These are phyloP conservation scores for Blumeria hordei DNA, from an alignment of 2,329 filamentous ascomycete genomes.

Conservation along the genomic window DNA sequence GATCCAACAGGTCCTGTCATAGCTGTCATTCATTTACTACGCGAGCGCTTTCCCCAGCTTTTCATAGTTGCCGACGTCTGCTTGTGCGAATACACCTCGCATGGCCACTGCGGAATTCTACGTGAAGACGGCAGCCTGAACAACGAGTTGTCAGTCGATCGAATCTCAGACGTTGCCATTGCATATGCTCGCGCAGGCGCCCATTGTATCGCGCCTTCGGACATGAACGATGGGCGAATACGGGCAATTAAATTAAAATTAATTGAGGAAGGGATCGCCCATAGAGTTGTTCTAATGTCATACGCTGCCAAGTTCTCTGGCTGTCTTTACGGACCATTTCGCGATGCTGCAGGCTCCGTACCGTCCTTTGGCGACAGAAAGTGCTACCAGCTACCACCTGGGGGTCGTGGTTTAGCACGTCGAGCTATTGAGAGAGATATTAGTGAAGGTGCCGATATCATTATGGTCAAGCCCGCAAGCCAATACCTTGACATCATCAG, in stretches of 20 bases:
- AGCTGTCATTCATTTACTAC: constrained; percentile 58
- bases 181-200: constrained; percentile 90
- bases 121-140: constrained; percentile 81
- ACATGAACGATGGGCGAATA: constrained; percentile 98
- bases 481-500: constrained; percentile 95
- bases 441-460: constrained; percentile 80
- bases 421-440: constrained; percentile 81
- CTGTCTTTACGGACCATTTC: constrained; percentile 89
- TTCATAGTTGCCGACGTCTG: constrained; percentile 89
- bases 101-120: constrained; percentile 92
- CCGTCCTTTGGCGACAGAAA: constrained; percentile 85
- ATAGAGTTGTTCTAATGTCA: constrained; percentile 83
- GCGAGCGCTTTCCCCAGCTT: constrained; percentile 64
- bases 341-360: constrained; percentile 75
- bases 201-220: constrained; percentile 87
- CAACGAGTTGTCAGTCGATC: constrained; percentile 79
- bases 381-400: constrained; percentile 90
- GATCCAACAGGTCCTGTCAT: constrained; percentile 87
- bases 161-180: constrained; percentile 91
- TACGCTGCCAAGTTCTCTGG: constrained; percentile 97
- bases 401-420: constrained; percentile 72
- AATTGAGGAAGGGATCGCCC: constrained; percentile 80
- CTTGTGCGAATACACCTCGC: constrained; percentile 94
- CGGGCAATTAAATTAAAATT: constrained; percentile 95
- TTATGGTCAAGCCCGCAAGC: constrained; percentile 96